Base-by-base conservation (phyloP, 1,139 yeast genomes). In the Lodderomyces jiufengensis region DNA sequence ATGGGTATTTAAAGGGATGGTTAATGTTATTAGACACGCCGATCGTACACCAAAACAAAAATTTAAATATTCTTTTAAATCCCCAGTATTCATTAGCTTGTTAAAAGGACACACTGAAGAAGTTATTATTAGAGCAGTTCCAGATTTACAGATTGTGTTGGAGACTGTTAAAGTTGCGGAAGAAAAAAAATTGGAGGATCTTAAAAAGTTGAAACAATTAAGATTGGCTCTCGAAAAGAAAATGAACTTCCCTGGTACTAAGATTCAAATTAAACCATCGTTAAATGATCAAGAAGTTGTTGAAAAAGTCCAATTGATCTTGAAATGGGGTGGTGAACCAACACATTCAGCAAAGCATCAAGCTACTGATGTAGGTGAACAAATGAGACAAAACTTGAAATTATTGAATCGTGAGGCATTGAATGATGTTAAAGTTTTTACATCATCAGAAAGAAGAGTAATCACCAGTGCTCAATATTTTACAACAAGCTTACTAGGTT, bases 281-380 rank as follows among this genome's bases (percentile, higher is more conserved):
- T 57, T 88, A 37, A 75, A 77, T 49, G 70, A 64, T 37, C 76
- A 78, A 8, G 90, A 84, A 34, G 36, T 57, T 4, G 95, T 92
- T 13, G 97, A 90, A 47, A 94, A 94, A 54, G 97, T 92, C 15
- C 98, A 94, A 60, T 80, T 94, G 45, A 94, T 92, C 45, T 70
- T 92, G 50, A 94, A 94, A 58, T 94, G 98, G 98, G 98, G 98
- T 50, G 99, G 99, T 46, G 99, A 94, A 59, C 97, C 98, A 8
- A 94, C 99, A 1, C 99, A 94, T 58, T 88, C 97, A 8, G 97
- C 98, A 1, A 76, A 83, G 42, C 85, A 87, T 57, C 99, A 94
- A 63, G 95, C 97, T 1, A 74, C 82, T 22, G 99, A 94, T 61
- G 77, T 92, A 15, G 99, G 98, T 37, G 97, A 92, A 51, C 96